These are phyloP conservation scores for Exophiala spinifera DNA, from an alignment of 2,329 filamentous ascomycete genomes.

Conservation along the genomic window DNA sequence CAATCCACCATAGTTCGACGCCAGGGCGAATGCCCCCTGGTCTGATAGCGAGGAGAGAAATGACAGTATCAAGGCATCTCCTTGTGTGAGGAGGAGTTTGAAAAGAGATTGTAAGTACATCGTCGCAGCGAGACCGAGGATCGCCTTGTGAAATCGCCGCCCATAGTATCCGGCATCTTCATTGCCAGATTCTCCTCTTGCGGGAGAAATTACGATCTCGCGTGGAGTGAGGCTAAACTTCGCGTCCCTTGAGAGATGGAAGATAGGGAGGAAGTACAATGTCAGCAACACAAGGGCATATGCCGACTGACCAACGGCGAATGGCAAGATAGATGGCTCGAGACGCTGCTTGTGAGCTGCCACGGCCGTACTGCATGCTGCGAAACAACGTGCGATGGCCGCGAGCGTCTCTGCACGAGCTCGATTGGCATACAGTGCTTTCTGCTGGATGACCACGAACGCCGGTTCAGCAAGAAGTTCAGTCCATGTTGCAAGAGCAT, in stretches of 20 bases:
- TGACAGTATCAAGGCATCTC: conserved; percentile 84
- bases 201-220: conserved; percentile 32
- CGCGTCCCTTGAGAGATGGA: conserved; percentile 52
- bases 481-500: conserved; percentile 58
- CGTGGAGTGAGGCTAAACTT: conserved; percentile 67
- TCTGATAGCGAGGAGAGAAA: conserved; percentile 71
- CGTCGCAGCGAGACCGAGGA: conserved; percentile 71
- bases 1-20: conserved; percentile 90
- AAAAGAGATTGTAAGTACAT: conserved; percentile 84
- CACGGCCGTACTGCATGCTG: conserved; percentile 66
- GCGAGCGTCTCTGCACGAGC: conserved; percentile 80
- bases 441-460: conserved; percentile 82
- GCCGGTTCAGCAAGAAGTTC: conserved; percentile 85
- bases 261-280: conserved; percentile 67
- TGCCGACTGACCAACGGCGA: conserved; percentile 78
- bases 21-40: conserved; percentile 88
- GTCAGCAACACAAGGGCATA: conserved; percentile 68
- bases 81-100: conserved; percentile 92
- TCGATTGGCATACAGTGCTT: conserved; percentile 73
- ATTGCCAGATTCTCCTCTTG: conserved; percentile 18
- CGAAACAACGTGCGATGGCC: conserved; percentile 71
- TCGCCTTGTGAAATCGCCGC: conserved; percentile 64
- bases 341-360: conserved; percentile 48
- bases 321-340: conserved; percentile 75
- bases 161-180: conserved; percentile 47